phyloP scores from a whole-genome alignment of 768 basidiomycete species.

The Lactarius indigo region DNA sequence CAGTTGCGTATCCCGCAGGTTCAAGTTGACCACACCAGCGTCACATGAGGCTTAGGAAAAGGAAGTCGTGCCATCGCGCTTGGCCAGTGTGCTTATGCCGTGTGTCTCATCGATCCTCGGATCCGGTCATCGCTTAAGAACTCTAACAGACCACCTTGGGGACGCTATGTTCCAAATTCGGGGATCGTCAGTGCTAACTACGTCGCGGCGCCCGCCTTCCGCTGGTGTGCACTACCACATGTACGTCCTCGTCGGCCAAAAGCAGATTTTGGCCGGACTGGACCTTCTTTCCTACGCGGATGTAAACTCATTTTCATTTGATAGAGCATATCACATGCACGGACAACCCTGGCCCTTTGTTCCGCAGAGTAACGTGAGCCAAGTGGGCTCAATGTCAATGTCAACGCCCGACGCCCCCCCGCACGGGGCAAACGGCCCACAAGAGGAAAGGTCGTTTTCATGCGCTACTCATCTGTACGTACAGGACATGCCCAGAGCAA shows the following conservation, averaged over 20 bases:
- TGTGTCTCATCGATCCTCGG: constrained; percentile 1
- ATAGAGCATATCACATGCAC: not conserved
- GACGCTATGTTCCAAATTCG: not conserved
- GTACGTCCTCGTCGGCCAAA: not conserved
- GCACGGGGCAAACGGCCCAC: not conserved
- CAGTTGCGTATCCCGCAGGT: not conserved
- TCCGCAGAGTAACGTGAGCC: not conserved
- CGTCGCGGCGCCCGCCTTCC: not conserved
- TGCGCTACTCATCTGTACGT: not conserved
- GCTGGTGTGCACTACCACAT: not conserved
- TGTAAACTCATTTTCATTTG: not conserved
- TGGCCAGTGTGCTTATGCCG: not conserved
- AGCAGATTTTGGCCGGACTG: not conserved
- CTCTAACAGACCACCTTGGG: not conserved
- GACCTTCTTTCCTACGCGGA: not conserved
- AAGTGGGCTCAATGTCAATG: not conserved
- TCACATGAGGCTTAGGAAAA: not conserved
- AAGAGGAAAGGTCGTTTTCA: not conserved
- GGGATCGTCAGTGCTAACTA: not conserved
- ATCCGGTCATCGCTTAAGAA: constrained; percentile 5
- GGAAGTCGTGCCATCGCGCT: not conserved
- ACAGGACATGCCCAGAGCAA: not conserved
- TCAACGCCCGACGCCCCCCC: not conserved
- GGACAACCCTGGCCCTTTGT: not conserved
- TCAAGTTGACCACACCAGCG: not conserved